Evolutionary conservation across 768 basidiomycete genomes (phyloP), one percentile per base, ranked within the genome.

Genomic region (Naganishia onofrii): DNA sequence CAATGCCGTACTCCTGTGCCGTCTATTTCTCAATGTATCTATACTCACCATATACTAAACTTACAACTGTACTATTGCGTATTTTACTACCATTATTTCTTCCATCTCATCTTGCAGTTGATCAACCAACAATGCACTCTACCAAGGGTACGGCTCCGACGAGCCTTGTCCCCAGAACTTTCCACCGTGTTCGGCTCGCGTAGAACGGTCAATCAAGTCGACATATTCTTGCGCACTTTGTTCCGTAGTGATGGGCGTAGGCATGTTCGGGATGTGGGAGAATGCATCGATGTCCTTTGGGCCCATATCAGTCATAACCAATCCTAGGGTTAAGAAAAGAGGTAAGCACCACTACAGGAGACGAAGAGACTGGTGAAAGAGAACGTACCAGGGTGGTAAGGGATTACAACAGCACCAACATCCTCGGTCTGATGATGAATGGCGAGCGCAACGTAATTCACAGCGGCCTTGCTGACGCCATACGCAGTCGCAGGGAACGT

Each of bases 381-480:
- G 42, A 34, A 67, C 68, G 51, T 29, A 69, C 68, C 68, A 23
- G 68, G 68, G 23, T 69, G 68, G 23, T 58, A 57, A 1, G 58
- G 56, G 9, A 69, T 23, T 9, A 69, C 57, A 31, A 58, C 57
- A n/a, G 58, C 32, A 29, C 34, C 48, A 29, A 58, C 56, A 13
- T 69, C 48, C 26, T 68, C 34, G 26, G 55, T 57, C 32, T 65
- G 46, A 32, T 73, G 42, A 28, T 71, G 70, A 36, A 75, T 66
- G 60, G 70, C 67, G n/a, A 69, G 51, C n/a, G 64, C 69, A 13
- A 75, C 7, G 54, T 55, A 71, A 55, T 75, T 75, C 13, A 68
- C 51, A 8, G 68, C 74, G 38, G 71, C 72, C 64, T 75, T 75
- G 36, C 70, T 70, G 12, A 60, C 52, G 2, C 72, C 72, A 44